Evolutionary conservation across 441 rosid genomes (phyloP).

Genomic region (Gossypium aridum): DNA sequence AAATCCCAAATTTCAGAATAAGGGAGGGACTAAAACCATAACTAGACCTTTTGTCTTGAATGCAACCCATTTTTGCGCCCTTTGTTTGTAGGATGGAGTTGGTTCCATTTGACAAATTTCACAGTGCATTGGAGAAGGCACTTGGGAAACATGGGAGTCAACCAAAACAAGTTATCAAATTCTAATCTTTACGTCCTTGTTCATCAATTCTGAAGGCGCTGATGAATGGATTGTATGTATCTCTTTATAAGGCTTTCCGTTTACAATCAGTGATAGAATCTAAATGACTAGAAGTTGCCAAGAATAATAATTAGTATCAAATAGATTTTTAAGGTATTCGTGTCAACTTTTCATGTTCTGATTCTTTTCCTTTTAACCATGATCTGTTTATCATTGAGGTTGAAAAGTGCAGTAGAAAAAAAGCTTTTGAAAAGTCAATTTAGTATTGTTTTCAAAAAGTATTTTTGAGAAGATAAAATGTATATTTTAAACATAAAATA

Average conservation of each 20-base stretch:
- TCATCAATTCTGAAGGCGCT: background rate
- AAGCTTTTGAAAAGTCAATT: too few relatives aligned
- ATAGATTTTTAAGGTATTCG: too few relatives aligned
- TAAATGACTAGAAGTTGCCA: background rate
- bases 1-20: too few relatives aligned
- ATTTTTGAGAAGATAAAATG: too few relatives aligned
- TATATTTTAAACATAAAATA: too few relatives aligned
- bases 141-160: conserved; percentile 74
- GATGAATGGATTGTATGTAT: background rate
- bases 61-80: background rate
- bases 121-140: conserved; percentile 55
- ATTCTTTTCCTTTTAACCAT: too few relatives aligned
- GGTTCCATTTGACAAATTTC: conserved; percentile 60
- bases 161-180: conserved; percentile 79
- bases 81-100: conserved; percentile 55
- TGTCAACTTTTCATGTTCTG: too few relatives aligned
- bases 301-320: background rate
- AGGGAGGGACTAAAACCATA: too few relatives aligned
- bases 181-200: conserved; percentile 23
- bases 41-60: background rate
- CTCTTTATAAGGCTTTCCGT: background rate
- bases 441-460: too few relatives aligned
- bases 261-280: background rate
- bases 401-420: too few relatives aligned
- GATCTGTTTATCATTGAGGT: too few relatives aligned